Evolutionary conservation across 2,329 filamentous ascomycete species (phyloP), one percentile per base, ranked within the genome.

Genomic region (Fusarium sublunatum): DNA sequence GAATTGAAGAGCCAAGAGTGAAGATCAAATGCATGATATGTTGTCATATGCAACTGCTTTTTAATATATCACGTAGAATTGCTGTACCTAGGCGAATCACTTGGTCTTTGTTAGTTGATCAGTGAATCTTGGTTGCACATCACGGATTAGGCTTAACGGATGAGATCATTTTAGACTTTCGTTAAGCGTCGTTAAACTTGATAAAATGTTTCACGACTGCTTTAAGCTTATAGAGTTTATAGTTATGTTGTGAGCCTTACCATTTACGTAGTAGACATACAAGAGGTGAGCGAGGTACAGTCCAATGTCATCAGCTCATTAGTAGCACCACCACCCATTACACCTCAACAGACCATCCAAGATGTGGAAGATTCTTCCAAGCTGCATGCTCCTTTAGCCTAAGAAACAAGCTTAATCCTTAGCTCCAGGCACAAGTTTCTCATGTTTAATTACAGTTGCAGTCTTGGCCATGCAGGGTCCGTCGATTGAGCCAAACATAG

Each of bases 351-450:
- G n/a, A n/a, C n/a, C n/a, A n/a, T n/a, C n/a, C n/a, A n/a, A n/a
- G n/a, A n/a, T n/a, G n/a, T n/a, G n/a, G n/a, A n/a, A n/a, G n/a
- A n/a, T n/a, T n/a, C n/a, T n/a, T n/a, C n/a, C n/a, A n/a, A n/a
- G n/a, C n/a, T n/a, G n/a, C n/a, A n/a, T 13, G 31, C 12, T 38
- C 24, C n/a, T 5, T 24, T 5, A 4, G 31, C 8, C 32, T 13
- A 34, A 36, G 49, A 38, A 51, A 31, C 34, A 54, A 54, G 45
- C 52, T 51, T 54, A 51, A 54, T 12, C 12, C 5, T 5, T 53
- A 34, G 50, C n/a, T 40, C 26, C 29, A 11, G 35, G 36, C 39
- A 40, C 36, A 40, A 40, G 25, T 42, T 3, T 29, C 12, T 28
- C n/a, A 41, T 12, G 19, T 36, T 19, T 29, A 32, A 47, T 36